These are phyloP conservation scores for Fusarium irregulare DNA, from an alignment of 2,329 filamentous ascomycete genomes.

Conservation along the genomic window DNA sequence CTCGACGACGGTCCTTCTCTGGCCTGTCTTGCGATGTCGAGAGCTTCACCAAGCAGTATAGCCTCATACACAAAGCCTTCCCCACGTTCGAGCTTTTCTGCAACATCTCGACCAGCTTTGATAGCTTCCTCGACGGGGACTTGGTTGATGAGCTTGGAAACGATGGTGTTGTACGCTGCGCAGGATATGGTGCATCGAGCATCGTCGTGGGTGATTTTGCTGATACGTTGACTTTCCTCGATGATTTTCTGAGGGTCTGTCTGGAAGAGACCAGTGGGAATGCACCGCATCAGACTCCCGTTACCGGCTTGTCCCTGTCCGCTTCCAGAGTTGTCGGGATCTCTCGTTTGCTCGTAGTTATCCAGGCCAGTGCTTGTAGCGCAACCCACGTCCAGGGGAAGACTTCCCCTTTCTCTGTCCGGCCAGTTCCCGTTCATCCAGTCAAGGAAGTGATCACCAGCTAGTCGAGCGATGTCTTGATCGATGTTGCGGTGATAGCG, in stretches of 20 bases:
- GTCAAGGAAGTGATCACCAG: conserved; percentile 55
- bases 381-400: conserved; percentile 55
- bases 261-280: conserved; percentile 58
- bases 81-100: conserved; percentile 40
- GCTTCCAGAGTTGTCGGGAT: conserved; percentile 49
- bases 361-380: conserved; percentile 53
- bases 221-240: conserved; percentile 52
- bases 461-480: conserved; percentile 48
- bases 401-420: conserved; percentile 47
- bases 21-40: conserved; percentile 47
- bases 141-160: conserved; percentile 48
- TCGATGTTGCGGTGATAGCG: not conserved
- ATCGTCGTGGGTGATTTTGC: conserved; percentile 55
- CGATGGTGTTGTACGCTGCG: conserved; percentile 56
- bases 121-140: conserved; percentile 45
- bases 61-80: conserved; percentile 39
- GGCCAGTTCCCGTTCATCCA: conserved; percentile 60
- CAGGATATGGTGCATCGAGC: conserved; percentile 51
- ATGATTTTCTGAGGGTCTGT: conserved; percentile 42
- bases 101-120: conserved; percentile 40
- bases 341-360: conserved; percentile 41
- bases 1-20: conserved; percentile 45
- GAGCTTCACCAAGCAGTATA: conserved; percentile 45
- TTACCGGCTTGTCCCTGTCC: conserved; percentile 57
- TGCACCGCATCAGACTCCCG: conserved; percentile 61